Base-by-base conservation (phyloP, 768 basidiomycete species). In the Kwoniella pini region DNA sequence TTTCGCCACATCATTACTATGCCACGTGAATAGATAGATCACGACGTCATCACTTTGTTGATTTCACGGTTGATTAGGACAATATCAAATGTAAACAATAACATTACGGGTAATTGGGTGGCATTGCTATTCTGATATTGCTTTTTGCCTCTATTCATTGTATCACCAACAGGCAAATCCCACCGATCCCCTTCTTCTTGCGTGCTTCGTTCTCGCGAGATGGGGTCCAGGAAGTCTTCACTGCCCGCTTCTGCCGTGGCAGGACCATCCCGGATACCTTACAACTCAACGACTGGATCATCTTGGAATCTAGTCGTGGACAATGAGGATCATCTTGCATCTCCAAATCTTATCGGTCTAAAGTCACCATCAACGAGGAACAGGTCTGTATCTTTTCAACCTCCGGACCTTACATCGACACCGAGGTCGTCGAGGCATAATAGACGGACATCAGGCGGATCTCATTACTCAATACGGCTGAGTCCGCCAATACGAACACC, bases 331-430 rank as follows among this genome's bases (percentile, higher is more conserved):
- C 31, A 50, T 50, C 48, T 50, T 50, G 48, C 3, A 33, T 31
- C 48, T 31, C 17, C 27, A 15, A 33, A 13, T 31, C 26, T 24
- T 2, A 40, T 19, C 17, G 22, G 5, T 31, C 39, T 3, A 12
- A 42, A 21, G 4, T 21, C 22, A 6, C 45, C 19, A 13, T 19
- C 27, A 13, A n/a, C 27, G 9, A 27, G 59, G 44, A 28, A 28
- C 2, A 53, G 59, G n/a, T 61, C 59, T 28, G 52, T 61, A 13
- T 61, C 59, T 1, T 61, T 60, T 17, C 50, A 53, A 45, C 58
- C 58, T n/a, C 28, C 33, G 7, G 50, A 44, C 24, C 9, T 19
- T 4, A 15, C 15, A 19, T 39, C 36, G 11, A 22, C 52, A 27
- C 27, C 27, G 3, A 45, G 27, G 10, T 10, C 6, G 9, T 49